Base-by-base conservation (phyloP, 2,329 filamentous ascomycete species). In the Penicillium nordicum region DNA sequence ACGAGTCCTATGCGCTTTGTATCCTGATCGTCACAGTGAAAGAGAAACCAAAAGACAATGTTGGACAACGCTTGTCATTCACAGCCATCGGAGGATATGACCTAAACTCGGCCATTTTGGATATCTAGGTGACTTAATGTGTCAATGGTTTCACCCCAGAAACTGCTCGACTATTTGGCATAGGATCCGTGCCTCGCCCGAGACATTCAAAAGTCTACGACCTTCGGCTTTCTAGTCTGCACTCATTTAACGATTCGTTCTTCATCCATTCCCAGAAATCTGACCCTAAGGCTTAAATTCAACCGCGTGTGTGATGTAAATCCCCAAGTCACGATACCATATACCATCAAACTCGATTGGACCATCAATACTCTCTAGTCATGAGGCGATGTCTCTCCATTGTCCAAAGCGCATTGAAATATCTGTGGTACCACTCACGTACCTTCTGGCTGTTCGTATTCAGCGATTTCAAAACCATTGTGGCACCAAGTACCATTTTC, bases 401-500 rank as follows among this genome's bases (percentile, higher is more conserved):
- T n/a, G 1, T n/a, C 27, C 27, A 12, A 42, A 12, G 12, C 4
- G n/a, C 21, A 29, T 25, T 45, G 4, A 23, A 14, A 25, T 27
- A 21, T 14, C 12, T 27, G 16, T 14, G 2, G 37, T 59, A 57
- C 43, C 55, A 57, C 9, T 12, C 21, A 3, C 52, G 57, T 16
- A 62, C 56, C 1, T 23, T 67, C 11, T 71, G 62, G 63, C 57
- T 63, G 3, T 69, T 71, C 36, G 64, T 61, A 38, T 50, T 63
- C 41, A 67, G 55, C 32, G 63, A 72, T 44, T 63, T 71, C 18
- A 52, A 57, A 25, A 69, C 68, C 14, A 68, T 71, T 38, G 58
- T 66, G 8, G 29, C 66, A 30, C 69, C 69, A 23, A 63, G 69
- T 41, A 67, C 64, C 2, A 58, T 57, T 2, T 71, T 71, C 56